Percentiles rank a stretch among this genome's conserved stretches.
Conservation (phyloP, 768 basidiomycete species). For the Cubamyces sp. region DNA sequence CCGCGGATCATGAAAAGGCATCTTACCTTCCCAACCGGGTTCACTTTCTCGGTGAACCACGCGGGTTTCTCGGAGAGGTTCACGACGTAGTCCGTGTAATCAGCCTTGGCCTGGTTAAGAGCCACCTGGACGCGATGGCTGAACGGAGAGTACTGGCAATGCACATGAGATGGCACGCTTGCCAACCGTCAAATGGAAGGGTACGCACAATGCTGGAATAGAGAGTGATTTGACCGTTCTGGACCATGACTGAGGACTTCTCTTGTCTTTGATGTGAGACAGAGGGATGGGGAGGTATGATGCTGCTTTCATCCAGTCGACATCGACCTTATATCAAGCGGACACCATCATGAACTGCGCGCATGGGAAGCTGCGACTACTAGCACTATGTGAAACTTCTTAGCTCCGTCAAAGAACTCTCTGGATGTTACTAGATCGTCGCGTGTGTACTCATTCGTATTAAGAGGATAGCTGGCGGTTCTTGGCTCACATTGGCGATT, state of each 20-base stretch:
- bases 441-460: too few relatives aligned
- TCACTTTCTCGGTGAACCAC: conserved; percentile 68
- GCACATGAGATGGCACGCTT: neutral
- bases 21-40: conserved; percentile 63
- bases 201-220: conserved; percentile 4
- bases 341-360: too few relatives aligned
- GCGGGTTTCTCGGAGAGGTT: conserved; percentile 65
- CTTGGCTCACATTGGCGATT: too few relatives aligned
- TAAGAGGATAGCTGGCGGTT: too few relatives aligned
- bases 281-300: too few relatives aligned
- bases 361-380: too few relatives aligned
- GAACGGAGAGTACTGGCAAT: conserved; percentile 12
- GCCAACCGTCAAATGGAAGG: too few relatives aligned
- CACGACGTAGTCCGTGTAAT: conserved; percentile 55
- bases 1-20: neutral
- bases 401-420: too few relatives aligned
- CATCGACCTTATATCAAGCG: too few relatives aligned
- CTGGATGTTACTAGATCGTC: too few relatives aligned
- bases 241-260: conserved; percentile 1
- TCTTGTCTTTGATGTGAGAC: neutral
- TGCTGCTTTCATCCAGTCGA: too few relatives aligned
- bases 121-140: conserved; percentile 53
- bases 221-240: conserved; percentile 15
- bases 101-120: conserved; percentile 54
- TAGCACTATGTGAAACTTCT: too few relatives aligned